phyloP scores from a whole-genome alignment of 768 basidiomycete genomes.

The Stropharia rugosoannulata region DNA sequence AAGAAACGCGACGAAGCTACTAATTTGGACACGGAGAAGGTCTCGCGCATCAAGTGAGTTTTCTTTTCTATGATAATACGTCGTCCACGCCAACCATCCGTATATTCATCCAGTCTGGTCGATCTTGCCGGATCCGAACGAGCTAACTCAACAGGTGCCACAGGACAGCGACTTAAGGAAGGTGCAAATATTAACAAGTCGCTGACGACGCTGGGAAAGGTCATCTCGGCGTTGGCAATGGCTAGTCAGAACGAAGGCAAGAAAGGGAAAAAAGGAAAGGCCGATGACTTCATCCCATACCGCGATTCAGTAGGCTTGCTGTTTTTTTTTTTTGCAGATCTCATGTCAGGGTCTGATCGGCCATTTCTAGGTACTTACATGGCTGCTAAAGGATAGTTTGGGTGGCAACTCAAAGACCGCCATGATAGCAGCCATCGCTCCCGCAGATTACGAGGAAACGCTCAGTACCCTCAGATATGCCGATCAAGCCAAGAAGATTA shows the following conservation, averaged over 20 bases:
- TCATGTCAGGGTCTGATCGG: conserved; percentile 10
- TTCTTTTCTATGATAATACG: conserved; percentile 5
- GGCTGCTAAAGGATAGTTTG: conserved; percentile 96
- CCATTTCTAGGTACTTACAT: conserved; percentile 78
- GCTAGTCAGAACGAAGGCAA: conserved; percentile 66
- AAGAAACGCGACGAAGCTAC: conserved; percentile 82
- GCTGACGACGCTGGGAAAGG: conserved; percentile 95
- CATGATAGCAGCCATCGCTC: conserved; percentile 98
- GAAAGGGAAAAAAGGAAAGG: conserved; percentile 88
- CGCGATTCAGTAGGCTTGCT: conserved; percentile 80
- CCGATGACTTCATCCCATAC: conserved; percentile 93
- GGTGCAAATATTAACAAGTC: conserved; percentile 99
- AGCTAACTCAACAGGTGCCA: conserved; percentile 97
- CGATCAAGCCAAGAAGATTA: conserved; percentile 99
- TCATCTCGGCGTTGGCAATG: conserved; percentile 87
- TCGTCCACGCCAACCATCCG: background rate
- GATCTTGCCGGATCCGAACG: conserved; percentile 97
- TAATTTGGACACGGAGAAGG: conserved; percentile 94
- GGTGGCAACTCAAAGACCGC: conserved; percentile 98
- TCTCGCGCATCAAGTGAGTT: conserved; percentile 89
- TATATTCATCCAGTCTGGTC: conserved; percentile 58
- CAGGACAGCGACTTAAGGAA: conserved; percentile 93
- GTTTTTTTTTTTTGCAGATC: conserved; percentile 2
- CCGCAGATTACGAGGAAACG: conserved; percentile 98
- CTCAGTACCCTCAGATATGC: conserved; percentile 96